A percentile compares a stretch with the other conserved stretches of the same genome.
Evolutionary conservation across 2,329 filamentous ascomycete genomes (phyloP).

Genomic region (Chrysoporthe puriensis): DNA sequence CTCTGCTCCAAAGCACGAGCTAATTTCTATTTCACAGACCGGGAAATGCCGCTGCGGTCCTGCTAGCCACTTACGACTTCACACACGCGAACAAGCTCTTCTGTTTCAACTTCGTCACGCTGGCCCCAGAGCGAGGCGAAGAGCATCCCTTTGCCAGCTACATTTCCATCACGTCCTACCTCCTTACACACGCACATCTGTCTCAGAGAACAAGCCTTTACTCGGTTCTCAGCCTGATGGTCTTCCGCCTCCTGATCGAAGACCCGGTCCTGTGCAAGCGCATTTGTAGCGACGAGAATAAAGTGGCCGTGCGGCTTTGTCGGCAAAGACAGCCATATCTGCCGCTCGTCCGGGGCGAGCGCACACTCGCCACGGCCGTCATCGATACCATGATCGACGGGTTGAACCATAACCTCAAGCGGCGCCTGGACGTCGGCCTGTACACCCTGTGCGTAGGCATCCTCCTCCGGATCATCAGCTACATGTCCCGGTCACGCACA

Average conservation of each 20-base stretch:
- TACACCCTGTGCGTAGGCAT: conserved; percentile 84
- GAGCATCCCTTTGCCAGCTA: conserved; percentile 80
- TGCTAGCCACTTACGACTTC: conserved; percentile 92
- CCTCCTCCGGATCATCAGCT: conserved; percentile 79
- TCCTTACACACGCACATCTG: conserved; percentile 90
- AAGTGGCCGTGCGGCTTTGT: conserved; percentile 77
- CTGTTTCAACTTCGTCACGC: conserved; percentile 77
- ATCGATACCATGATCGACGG: conserved; percentile 89
- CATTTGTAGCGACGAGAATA: conserved; percentile 79
- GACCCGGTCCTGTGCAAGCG: conserved; percentile 81
- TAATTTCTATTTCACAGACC: conserved; percentile 58
- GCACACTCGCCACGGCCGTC: conserved; percentile 74
- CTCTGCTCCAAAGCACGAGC: not conserved
- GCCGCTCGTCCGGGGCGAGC: conserved; percentile 72
- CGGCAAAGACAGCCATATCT: conserved; percentile 87
- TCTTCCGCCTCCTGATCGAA: conserved; percentile 84
- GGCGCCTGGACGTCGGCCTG: conserved; percentile 80
- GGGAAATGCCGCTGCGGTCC: conserved; percentile 73
- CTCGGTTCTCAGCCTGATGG: conserved; percentile 81
- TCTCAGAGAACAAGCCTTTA: conserved; percentile 80
- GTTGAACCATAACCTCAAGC: conserved; percentile 90
- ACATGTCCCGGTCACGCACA: conserved; percentile 79
- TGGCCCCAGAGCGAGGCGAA: conserved; percentile 63
- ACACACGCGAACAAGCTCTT: conserved; percentile 94
- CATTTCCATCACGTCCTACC: conserved; percentile 87